Conservation (phyloP, 306 rosid species). For the Inga laurina region DNA sequence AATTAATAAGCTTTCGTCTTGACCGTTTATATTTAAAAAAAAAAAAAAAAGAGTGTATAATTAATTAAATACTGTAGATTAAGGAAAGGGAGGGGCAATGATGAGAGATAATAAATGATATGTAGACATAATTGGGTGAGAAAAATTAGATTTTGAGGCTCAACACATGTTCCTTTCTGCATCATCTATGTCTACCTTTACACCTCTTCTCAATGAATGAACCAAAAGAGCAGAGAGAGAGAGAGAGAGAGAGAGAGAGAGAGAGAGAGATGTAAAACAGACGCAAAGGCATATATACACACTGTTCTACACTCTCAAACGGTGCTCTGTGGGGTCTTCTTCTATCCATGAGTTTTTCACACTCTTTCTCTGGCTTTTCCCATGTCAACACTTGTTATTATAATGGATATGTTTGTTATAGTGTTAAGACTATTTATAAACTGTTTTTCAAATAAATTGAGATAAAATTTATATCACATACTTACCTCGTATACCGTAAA, state of each 20-base stretch:
- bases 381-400: too few relatives aligned
- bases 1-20: conserved; percentile 24
- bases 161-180: conserved; percentile 56
- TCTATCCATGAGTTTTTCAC: conserved; percentile 41
- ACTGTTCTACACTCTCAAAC: conserved; percentile 51
- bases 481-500: too few relatives aligned
- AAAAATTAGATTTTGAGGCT: conserved; percentile 53
- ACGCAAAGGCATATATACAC: conserved; percentile 80
- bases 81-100: conserved; percentile 39
- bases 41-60: neutral
- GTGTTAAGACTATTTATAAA: too few relatives aligned
- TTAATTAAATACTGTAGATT: conserved; percentile 9
- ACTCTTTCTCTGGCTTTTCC: conserved; percentile 45
- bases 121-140: conserved; percentile 57
- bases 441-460: too few relatives aligned
- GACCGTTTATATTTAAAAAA: too few relatives aligned
- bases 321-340: conserved; percentile 50
- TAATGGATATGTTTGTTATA: too few relatives aligned
- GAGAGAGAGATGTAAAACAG: conserved; percentile 74
- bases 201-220: conserved; percentile 50
- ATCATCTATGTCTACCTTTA: conserved; percentile 45
- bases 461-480: too few relatives aligned
- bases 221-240: conserved; percentile 26
- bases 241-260: neutral
- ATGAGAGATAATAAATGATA: conserved; percentile 49